A percentile compares a stretch with the other conserved stretches of the same genome.
phyloP scores from a whole-genome alignment of 495 filamentous ascomycete genomes.

The Tuber melanosporum region DNA sequence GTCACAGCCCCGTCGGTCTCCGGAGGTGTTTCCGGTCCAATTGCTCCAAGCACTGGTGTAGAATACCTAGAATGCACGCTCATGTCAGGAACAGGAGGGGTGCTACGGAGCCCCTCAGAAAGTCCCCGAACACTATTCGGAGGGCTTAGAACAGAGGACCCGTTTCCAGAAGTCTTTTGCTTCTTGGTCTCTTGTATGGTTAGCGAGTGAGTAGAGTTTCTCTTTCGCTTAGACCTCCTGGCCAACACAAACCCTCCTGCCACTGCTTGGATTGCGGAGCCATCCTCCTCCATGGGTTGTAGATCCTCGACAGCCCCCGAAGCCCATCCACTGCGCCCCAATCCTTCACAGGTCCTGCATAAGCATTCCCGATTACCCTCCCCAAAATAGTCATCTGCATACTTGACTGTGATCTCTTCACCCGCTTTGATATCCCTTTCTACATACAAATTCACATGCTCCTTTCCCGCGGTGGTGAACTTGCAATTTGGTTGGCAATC shows the following conservation, averaged over 20 bases:
- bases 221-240: conserved; percentile 22
- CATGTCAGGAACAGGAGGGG: background rate
- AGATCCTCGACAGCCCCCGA: conserved; percentile 37
- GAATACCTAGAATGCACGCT: background rate
- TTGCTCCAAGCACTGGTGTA: background rate
- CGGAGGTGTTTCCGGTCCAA: conserved; percentile 14
- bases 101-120: conserved; percentile 26
- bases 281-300: conserved; percentile 42
- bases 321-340: conserved; percentile 73
- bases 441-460: conserved; percentile 82
- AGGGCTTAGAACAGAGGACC: conserved; percentile 27
- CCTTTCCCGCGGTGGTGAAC: conserved; percentile 69
- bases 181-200: conserved; percentile 14
- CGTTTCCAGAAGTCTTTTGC: conserved; percentile 13
- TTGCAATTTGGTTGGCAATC: conserved; percentile 91
- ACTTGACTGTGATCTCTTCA: conserved; percentile 88
- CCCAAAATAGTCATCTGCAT: conserved; percentile 94
- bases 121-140: conserved; percentile 33
- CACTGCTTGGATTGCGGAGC: background rate
- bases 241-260: conserved; percentile 3
- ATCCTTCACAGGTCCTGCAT: conserved; percentile 77
- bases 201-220: conserved; percentile 6
- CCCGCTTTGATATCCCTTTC: conserved; percentile 72
- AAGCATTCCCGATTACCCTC: conserved; percentile 92
- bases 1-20: conserved; percentile 23